Conservation (phyloP, 192 early-diverging fungal species). For the Coemansia sp. region DNA sequence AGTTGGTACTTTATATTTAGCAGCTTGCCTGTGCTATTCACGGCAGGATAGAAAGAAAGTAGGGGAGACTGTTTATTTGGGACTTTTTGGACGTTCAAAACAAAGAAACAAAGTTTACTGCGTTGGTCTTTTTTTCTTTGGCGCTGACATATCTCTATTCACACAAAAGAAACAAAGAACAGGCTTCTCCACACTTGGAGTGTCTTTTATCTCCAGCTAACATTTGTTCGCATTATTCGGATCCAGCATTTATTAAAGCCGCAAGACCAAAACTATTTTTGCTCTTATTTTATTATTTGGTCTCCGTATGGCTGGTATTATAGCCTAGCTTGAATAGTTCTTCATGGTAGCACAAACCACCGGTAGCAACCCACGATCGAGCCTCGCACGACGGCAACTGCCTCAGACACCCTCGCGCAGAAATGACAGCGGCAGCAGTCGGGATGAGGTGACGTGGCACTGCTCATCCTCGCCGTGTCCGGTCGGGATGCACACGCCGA, state of each 20-base stretch:
- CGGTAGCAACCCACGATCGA: neutral
- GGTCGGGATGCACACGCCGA: conserved; percentile 16
- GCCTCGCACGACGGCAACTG: conserved; percentile 6
- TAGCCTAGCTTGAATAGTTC: neutral
- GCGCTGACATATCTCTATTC: conserved; percentile 8
- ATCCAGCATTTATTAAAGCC: conserved; percentile 3
- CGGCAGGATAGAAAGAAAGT: neutral
- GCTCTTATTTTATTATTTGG: neutral
- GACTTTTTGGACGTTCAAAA: conserved; percentile 11
- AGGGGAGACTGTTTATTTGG: conserved; percentile 13
- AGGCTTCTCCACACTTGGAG: neutral
- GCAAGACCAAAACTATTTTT: neutral
- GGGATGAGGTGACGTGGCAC: conserved; percentile 7
- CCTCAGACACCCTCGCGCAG: neutral
- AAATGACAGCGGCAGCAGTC: neutral
- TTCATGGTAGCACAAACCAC: neutral
- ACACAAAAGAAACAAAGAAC: neutral
- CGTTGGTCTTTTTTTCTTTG: neutral
- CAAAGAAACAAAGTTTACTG: conserved; percentile 8
- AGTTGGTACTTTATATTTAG: neutral
- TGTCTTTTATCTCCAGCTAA: neutral
- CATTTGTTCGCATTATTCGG: neutral
- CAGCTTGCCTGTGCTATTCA: neutral
- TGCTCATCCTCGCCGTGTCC: conserved; percentile 6
- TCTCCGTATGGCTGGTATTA: conserved; percentile 4